These are phyloP conservation scores for Taiozyma onychis DNA, from an alignment of 1,139 yeast genomes.

Conservation along the genomic window DNA sequence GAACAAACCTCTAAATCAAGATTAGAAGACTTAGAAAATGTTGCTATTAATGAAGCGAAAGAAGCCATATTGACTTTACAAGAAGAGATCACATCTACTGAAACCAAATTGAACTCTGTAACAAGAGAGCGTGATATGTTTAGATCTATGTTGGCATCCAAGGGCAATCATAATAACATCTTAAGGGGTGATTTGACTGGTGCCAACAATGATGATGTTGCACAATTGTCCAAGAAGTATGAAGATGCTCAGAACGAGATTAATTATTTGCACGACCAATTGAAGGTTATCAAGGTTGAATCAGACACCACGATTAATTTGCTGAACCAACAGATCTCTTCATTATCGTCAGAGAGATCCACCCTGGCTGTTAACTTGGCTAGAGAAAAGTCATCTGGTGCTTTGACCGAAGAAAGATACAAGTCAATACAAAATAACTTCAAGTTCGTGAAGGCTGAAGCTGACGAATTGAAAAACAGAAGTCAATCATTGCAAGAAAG, in stretches of 20 bases:
- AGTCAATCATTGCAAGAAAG: slow-evolving; percentile 49
- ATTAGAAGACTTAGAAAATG: slow-evolving; percentile 45
- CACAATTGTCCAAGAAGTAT: slow-evolving; percentile 28
- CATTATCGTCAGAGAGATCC: slow-evolving; percentile 42
- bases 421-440: slow-evolving; percentile 32
- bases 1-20: slow-evolving; percentile 38
- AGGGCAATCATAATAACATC: slow-evolving; percentile 12
- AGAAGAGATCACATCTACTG: slow-evolving; percentile 49
- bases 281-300: slow-evolving; percentile 35
- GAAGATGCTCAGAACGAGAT: slow-evolving; percentile 28
- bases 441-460: slow-evolving; percentile 37
- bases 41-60: slow-evolving; percentile 67
- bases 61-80: slow-evolving; percentile 67
- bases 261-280: slow-evolving; percentile 29
- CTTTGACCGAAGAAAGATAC: slow-evolving; percentile 41
- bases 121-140: slow-evolving; percentile 64
- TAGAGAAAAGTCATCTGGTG: slow-evolving; percentile 39
- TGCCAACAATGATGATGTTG: slow-evolving; percentile 25
- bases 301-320: slow-evolving; percentile 35
- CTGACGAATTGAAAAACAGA: slow-evolving; percentile 36
- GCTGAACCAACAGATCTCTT: slow-evolving; percentile 34
- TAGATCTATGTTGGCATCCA: slow-evolving; percentile 35
- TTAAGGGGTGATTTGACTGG: slow-evolving; percentile 15
- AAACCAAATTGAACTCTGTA: slow-evolving; percentile 46
- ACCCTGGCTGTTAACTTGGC: slow-evolving; percentile 41